Conservation (phyloP, 2,329 filamentous ascomycete species). For the Ceratocystis cubensis region DNA sequence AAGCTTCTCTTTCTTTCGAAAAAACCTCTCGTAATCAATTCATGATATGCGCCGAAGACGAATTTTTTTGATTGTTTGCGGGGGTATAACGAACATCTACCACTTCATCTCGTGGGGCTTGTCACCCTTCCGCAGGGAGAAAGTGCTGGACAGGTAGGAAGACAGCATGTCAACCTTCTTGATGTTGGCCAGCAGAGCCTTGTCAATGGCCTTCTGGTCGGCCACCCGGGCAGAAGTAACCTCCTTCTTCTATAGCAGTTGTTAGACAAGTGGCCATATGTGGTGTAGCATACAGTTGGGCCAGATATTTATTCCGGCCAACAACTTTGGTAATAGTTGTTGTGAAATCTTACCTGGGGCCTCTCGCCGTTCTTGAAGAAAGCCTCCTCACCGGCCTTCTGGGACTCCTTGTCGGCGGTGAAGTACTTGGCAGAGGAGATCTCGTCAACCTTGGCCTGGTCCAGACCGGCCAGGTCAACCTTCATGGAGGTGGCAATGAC, state of each 20-base stretch:
- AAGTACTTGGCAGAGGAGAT: conserved; percentile 76
- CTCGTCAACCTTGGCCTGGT: conserved; percentile 80
- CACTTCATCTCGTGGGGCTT: conserved; percentile 99
- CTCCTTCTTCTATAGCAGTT: conserved; percentile 74
- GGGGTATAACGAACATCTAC: conserved; percentile 44
- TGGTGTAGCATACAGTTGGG: background rate
- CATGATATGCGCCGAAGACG: conserved; percentile 18
- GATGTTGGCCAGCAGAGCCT: conserved; percentile 85
- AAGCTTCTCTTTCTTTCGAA: conserved; percentile 19
- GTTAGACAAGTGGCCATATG: conserved; percentile 11
- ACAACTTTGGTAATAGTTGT: background rate
- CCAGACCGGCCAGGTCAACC: conserved; percentile 73
- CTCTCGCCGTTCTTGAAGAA: conserved; percentile 99
- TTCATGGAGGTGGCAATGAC: conserved; percentile 83
- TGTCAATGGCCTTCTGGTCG: conserved; percentile 98
- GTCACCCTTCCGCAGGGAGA: conserved; percentile 98
- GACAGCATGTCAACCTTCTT: conserved; percentile 95
- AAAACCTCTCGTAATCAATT: conserved; percentile 21
- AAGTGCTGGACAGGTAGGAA: conserved; percentile 88
- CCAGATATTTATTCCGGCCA: background rate
- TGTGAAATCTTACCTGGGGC: conserved; percentile 59
- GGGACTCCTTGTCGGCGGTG: conserved; percentile 82
- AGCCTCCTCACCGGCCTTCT: conserved; percentile 94
- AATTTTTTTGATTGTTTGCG: conserved; percentile 25
- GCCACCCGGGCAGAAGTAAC: conserved; percentile 79